Conservation (phyloP, 2,329 filamentous ascomycete genomes). For the Phyllosticta citrichinensis region DNA sequence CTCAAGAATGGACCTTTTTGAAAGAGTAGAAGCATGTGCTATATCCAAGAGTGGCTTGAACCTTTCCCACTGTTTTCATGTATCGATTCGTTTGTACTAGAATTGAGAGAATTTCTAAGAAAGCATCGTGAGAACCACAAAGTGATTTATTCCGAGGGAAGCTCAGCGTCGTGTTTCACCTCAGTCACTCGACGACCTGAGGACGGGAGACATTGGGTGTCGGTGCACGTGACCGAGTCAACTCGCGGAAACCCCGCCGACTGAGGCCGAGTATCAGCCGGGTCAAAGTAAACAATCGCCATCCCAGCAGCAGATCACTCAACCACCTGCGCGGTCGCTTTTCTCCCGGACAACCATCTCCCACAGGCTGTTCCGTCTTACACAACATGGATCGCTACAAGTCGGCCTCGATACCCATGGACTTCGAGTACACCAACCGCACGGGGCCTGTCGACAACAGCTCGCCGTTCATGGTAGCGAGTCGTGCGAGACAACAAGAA, state of each 20-base stretch:
- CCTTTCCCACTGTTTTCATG: neutral
- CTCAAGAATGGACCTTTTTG: neutral
- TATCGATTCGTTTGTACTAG: neutral
- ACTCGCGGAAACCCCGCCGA: neutral
- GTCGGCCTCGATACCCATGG: slow-evolving; percentile 36
- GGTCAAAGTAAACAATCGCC: neutral
- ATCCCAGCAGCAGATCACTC: slow-evolving; percentile 2
- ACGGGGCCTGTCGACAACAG: slow-evolving; percentile 35
- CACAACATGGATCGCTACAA: slow-evolving; percentile 6
- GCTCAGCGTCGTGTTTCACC: no score
- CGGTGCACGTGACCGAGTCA: neutral
- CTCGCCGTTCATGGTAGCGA: slow-evolving; percentile 38
- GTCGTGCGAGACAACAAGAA: slow-evolving; percentile 12
- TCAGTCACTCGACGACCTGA: no score
- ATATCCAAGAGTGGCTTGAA: neutral
- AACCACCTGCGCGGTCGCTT: neutral
- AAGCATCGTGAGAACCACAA: neutral
- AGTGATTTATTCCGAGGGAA: neutral
- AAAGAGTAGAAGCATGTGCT: neutral
- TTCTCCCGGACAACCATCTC: slow-evolving; percentile 8
- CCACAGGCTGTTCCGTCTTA: neutral
- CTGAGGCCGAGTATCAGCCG: neutral
- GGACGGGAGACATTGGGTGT: no score
- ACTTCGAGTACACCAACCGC: slow-evolving; percentile 43
- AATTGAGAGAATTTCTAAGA: neutral